Percentiles rank a stretch among this genome's conserved stretches.
phyloP scores from a whole-genome alignment of 2,329 filamentous ascomycete species.

The Orbilia javanica region DNA sequence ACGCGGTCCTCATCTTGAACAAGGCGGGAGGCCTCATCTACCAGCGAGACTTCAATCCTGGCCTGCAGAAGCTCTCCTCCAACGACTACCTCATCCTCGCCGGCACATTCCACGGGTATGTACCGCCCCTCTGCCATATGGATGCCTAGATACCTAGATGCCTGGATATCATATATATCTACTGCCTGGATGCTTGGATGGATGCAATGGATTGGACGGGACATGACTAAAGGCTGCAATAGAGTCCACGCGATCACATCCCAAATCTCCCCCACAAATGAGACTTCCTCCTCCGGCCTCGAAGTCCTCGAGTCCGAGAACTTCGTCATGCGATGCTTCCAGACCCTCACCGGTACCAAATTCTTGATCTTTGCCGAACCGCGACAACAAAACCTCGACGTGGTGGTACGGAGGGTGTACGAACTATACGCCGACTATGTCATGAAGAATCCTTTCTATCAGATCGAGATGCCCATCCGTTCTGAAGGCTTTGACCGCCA shows the following conservation, averaged over 20 bases:
- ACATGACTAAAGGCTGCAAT: background rate
- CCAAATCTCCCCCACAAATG: conserved; percentile 64
- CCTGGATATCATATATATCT: background rate
- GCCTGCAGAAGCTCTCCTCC: conserved; percentile 86
- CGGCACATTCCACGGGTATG: conserved; percentile 93
- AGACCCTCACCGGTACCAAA: conserved; percentile 87
- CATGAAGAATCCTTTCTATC: conserved; percentile 99
- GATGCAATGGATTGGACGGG: background rate
- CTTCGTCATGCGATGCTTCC: conserved; percentile 96
- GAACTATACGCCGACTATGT: conserved; percentile 97
- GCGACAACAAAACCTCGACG: conserved; percentile 86
- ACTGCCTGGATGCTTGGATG: background rate
- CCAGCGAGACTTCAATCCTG: conserved; percentile 91
- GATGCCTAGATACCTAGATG: no score
- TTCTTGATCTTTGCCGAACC: conserved; percentile 95
- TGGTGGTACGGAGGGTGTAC: conserved; percentile 85
- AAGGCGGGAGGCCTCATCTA: conserved; percentile 97
- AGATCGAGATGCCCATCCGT: conserved; percentile 94
- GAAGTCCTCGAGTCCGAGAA: conserved; percentile 94
- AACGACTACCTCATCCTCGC: conserved; percentile 98
- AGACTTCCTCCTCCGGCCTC: conserved; percentile 76
- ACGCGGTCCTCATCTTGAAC: conserved; percentile 96
- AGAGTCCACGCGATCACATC: conserved; percentile 76
- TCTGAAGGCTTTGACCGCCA: conserved; percentile 96
- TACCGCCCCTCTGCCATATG: conserved; percentile 63